Evolutionary conservation across 169 alveolate genomes (phyloP), one percentile per base, ranked within the genome.

Genomic region (Perkinsus marinus): DNA sequence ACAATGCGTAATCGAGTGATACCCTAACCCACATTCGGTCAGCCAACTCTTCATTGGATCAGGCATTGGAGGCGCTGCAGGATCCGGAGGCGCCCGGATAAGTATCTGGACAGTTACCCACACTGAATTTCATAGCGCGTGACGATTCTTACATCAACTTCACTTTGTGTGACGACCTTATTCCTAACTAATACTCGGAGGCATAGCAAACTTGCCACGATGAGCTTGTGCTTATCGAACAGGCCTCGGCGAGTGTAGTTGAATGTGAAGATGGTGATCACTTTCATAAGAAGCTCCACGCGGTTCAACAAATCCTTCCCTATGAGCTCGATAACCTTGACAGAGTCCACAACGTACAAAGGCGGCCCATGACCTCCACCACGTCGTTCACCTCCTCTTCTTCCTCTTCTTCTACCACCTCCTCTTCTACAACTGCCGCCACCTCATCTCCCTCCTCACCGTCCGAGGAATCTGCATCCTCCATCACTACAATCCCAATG

Each of bases 191-290:
- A 94, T 39, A 97, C 95, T 92, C 98, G 96, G 34, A 97, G 93
- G 91, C 98, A 95, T 68, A 98, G 96, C 96, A 97, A 94, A 5
- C 98, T 96, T 9, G 98, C 98, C 79, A 98, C 98, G 30, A 97
- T 96, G 89, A 98, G 95, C 95, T 98, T 98, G 94, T 98, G 99
- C 47, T 95, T 95, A 90, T 97, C 99, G 91, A 98, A 96, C 22
- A 97, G 96, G 36, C 99, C 99, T 94, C 98, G 95, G 93, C 98
- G 95, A 30, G 97, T 97, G 94, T 97, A 97, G 94, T 93, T 92
- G 97, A 97, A 98, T 91, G 97, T 96, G 90, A 97, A 96, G 92
- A 94, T 97, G 39, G 99, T 97, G 90, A 98, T 96, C 39, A 97
- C 92, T 89, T 96, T 97, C 92, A 93, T 95, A 10, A 98, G 96